Evolutionary conservation across 169 alveolate genomes (phyloP), one percentile per base, ranked within the genome.

Genomic region (Ichthyophthirius multifiliis): DNA sequence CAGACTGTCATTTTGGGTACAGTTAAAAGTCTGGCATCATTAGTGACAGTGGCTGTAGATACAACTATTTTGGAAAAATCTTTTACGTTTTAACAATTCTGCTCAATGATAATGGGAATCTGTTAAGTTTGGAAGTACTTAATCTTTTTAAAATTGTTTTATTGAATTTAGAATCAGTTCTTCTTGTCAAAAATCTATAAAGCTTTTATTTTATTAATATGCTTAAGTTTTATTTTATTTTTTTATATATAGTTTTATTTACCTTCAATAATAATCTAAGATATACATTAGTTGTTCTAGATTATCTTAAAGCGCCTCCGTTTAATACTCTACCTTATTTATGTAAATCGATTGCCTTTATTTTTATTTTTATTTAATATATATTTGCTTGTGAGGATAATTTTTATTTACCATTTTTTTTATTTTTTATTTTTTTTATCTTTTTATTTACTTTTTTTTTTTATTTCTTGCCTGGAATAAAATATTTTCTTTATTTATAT

Each of bases 41-140:
- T 90, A 46, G 96, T 92, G 67, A 92, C 94, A 32, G 94, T 92
- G 41, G 93, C 90, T 20, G 90, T 90, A 63, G 89, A 76, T 37
- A 90, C 96, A 34, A 89, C 87, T 65, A 90, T 85, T 78, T 86
- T 74, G 27, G 81, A 91, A 30, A 81, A 82, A 47, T 83, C 85
- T 46, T 30, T 63, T 48, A 82, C 55, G 71, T 86, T 84, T 82
- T 87, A 47, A 86, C 88, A 34, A 92, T 76, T 81, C 90, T 85
- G 48, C 89, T 75, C 45, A 90, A 75, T 31, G 90, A 82, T 23
- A 90, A 74, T 39, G 96, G 96, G 43, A 89, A 76, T 85, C 93
- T 86, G 45, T 85, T 79, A 62, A 85, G 82, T 73, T 90, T 89
- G 18, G 93, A 77, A 47, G 87, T 77, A 30, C 80, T 65, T 20